These are phyloP conservation scores for Hericium coralloides DNA, from an alignment of 768 basidiomycete species.

Conservation along the genomic window DNA sequence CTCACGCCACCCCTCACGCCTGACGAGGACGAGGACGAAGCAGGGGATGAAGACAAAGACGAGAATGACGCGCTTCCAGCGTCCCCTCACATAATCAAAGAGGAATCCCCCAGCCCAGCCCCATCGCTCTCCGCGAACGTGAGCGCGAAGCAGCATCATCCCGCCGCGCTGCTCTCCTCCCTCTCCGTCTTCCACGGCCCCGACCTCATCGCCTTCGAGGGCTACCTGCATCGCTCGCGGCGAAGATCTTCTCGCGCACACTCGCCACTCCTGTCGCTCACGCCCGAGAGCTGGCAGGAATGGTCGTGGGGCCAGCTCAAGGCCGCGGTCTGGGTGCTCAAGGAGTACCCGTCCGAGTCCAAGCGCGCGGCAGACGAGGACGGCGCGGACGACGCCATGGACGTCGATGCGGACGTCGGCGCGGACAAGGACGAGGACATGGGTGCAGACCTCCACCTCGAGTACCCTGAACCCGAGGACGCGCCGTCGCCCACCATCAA, in stretches of 20 bases:
- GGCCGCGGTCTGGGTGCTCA: conserved; percentile 12
- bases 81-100: neutral
- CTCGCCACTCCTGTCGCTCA: conserved; percentile 8
- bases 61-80: conserved; percentile 5
- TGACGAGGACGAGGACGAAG: conserved; percentile 3
- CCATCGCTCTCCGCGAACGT: neutral
- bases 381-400: neutral
- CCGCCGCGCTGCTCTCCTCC: conserved; percentile 6
- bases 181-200: conserved; percentile 10
- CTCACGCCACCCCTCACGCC: conserved; percentile 7
- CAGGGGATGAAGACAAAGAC: neutral
- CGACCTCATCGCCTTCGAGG: conserved; percentile 13
- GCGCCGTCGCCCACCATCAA: too few relatives aligned
- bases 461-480: too few relatives aligned
- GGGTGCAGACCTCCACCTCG: too few relatives aligned
- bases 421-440: neutral
- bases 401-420: neutral
- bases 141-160: neutral
- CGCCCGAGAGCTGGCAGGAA: conserved; percentile 12
- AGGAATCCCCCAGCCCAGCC: neutral
- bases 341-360: neutral
- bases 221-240: conserved; percentile 14
- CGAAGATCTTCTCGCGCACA: conserved; percentile 11
- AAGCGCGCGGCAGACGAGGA: neutral
- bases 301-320: conserved; percentile 15